Conservation (phyloP, 495 filamentous ascomycete genomes). For the Aspergillus nidulans region DNA sequence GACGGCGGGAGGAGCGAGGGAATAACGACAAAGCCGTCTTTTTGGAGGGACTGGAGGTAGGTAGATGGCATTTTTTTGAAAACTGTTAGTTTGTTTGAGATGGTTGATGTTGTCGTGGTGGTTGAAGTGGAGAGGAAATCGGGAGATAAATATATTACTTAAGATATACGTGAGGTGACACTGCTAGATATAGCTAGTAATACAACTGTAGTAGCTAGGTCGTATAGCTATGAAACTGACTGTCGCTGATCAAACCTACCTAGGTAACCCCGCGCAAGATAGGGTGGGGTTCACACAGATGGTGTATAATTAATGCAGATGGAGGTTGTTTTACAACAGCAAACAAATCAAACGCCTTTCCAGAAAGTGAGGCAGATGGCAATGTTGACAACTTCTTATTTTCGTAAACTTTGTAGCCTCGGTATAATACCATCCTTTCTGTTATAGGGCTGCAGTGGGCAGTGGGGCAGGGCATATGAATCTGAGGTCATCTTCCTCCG, state of each 20-base stretch:
- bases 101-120: not conserved
- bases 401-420: not conserved
- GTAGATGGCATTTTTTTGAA: slow-evolving; percentile 10
- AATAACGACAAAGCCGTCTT: slow-evolving; percentile 46
- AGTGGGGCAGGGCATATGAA: not conserved
- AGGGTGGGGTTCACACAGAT: not conserved
- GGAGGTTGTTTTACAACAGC: not conserved
- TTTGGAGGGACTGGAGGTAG: slow-evolving; percentile 40
- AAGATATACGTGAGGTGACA: too few species aligned
- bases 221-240: not conserved
- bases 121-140: not conserved
- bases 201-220: not conserved
- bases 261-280: not conserved
- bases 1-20: slow-evolving; percentile 43
- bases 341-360: not conserved
- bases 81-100: not conserved
- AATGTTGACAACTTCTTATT: not conserved
- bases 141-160: not conserved
- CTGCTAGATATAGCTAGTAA: not conserved
- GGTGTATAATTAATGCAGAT: not conserved
- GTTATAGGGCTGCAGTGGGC: not conserved
- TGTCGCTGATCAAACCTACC: too few species aligned
- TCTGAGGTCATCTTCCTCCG: slow-evolving; percentile 1
- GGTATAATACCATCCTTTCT: not conserved
- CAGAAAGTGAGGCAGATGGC: not conserved